Evolutionary conservation across 805 yeast species (phyloP).

Genomic region (Metschnikowia colocasiae): DNA sequence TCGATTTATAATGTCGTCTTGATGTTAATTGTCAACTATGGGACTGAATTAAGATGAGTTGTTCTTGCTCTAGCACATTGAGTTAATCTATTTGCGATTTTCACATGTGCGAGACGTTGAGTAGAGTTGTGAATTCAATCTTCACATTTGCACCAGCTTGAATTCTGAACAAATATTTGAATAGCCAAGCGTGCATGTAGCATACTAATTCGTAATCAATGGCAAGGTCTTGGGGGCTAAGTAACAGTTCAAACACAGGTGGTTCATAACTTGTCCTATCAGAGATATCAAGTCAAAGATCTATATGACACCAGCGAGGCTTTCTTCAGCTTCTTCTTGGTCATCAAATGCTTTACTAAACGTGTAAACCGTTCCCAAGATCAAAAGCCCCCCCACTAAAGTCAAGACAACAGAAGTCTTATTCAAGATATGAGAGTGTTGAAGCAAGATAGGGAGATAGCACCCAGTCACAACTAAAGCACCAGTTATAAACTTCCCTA

Average conservation of each 20-base stretch:
- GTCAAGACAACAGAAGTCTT: slow-evolving; percentile 72
- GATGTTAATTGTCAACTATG: too few species aligned
- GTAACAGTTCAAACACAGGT: not conserved
- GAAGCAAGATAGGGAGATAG: slow-evolving; percentile 66
- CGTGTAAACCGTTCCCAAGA: slow-evolving; percentile 77
- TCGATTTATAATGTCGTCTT: too few species aligned
- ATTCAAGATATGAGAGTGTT: slow-evolving; percentile 72
- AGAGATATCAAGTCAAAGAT: not conserved
- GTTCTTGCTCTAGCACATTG: too few species aligned
- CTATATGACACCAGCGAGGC: slow-evolving; percentile 16
- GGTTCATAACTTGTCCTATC: not conserved
- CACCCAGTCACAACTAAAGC: slow-evolving; percentile 72
- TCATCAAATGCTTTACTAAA: slow-evolving; percentile 74
- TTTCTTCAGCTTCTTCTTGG: slow-evolving; percentile 26
- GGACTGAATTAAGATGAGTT: too few species aligned
- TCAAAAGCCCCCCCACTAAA: slow-evolving; percentile 75
- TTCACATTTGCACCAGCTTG: not conserved
- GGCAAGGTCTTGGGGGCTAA: not conserved
- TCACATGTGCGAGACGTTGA: not conserved
- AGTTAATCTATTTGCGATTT: too few species aligned
- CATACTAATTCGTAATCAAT: not conserved
- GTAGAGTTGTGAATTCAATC: not conserved
- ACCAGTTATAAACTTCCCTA: slow-evolving; percentile 78
- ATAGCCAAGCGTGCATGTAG: not conserved
- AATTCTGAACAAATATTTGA: not conserved